Conservation (phyloP, 257 asterid genomes). For the Verbascum thapsus region DNA sequence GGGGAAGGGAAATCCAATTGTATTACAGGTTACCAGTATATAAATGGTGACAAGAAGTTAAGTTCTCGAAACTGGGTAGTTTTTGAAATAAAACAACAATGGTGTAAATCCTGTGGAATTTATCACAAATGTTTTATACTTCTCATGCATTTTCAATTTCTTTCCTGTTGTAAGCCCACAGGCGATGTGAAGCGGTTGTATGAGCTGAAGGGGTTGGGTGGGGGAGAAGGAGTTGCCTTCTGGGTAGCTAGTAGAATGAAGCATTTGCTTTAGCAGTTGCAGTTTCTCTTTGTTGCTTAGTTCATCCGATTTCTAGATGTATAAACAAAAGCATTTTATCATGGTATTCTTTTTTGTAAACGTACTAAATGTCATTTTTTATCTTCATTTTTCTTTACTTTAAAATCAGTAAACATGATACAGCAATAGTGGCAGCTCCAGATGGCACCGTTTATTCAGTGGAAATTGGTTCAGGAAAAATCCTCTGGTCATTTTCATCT, state of each 20-base stretch:
- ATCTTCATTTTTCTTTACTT: constrained; percentile 28
- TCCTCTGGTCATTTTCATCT: constrained; percentile 74
- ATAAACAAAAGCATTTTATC: neutral
- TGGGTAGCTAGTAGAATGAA: neutral
- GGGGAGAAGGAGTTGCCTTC: neutral
- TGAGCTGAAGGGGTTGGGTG: neutral
- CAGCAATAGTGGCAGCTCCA: constrained; percentile 77
- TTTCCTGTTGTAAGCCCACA: neutral
- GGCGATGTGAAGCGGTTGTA: neutral
- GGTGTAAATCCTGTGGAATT: neutral
- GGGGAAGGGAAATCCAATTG: neutral
- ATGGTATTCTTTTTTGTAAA: constrained; percentile 11
- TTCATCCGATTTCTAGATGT: neutral
- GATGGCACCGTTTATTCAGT: constrained; percentile 77
- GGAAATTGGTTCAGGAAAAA: constrained; percentile 56
- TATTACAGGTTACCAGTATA: too few relatives aligned
- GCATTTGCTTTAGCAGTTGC: constrained; percentile 10
- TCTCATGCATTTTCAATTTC: neutral
- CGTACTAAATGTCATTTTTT: constrained; percentile 24
- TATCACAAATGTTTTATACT: too few relatives aligned
- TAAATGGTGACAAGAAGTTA: neutral
- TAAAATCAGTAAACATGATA: constrained; percentile 53
- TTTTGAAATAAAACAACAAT: constrained; percentile 7
- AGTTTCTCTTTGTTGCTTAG: neutral
- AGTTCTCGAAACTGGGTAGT: neutral